Evolutionary conservation across 2,329 filamentous ascomycete genomes (phyloP).

Genomic region (Aspergillus melleus): DNA sequence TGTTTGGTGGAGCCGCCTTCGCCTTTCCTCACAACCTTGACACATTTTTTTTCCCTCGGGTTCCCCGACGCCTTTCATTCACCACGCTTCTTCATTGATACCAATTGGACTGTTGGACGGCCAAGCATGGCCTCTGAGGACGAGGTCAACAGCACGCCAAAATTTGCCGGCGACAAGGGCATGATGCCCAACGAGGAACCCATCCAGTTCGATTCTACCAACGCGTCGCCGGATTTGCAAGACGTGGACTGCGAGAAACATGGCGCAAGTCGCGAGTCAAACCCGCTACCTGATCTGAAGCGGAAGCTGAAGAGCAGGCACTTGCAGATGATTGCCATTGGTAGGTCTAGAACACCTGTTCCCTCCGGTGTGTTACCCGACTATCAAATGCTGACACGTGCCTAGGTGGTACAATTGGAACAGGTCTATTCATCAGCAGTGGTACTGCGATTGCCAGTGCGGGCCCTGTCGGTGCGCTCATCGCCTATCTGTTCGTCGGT

Average conservation of each 20-base stretch:
- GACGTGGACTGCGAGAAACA: constrained; percentile 41
- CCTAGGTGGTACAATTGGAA: constrained; percentile 66
- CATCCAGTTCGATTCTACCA: constrained; percentile 22
- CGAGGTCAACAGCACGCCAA: constrained; percentile 16
- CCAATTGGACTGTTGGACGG: constrained; percentile 8
- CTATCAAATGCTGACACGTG: constrained; percentile 42
- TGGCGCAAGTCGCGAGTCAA: constrained; percentile 50
- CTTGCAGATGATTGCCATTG: constrained; percentile 98
- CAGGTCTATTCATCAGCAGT: constrained; percentile 70
- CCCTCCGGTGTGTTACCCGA: background rate
- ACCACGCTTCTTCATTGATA: background rate
- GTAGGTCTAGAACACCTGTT: constrained; percentile 54
- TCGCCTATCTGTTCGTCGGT: constrained; percentile 70
- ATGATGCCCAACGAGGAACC: constrained; percentile 27
- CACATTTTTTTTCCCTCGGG: background rate
- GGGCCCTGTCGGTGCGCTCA: constrained; percentile 65
- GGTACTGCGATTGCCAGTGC: constrained; percentile 62
- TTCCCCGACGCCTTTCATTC: background rate
- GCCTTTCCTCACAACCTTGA: constrained; percentile 6
- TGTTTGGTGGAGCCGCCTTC: background rate
- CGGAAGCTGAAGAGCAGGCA: constrained; percentile 82
- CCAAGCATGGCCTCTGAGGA: constrained; percentile 27
- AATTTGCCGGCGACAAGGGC: constrained; percentile 21
- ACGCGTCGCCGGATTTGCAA: constrained; percentile 15
- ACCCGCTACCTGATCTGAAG: constrained; percentile 64